Evolutionary conservation across 2,329 filamentous ascomycete species (phyloP).

Genomic region (Botrytis sinoallii): DNA sequence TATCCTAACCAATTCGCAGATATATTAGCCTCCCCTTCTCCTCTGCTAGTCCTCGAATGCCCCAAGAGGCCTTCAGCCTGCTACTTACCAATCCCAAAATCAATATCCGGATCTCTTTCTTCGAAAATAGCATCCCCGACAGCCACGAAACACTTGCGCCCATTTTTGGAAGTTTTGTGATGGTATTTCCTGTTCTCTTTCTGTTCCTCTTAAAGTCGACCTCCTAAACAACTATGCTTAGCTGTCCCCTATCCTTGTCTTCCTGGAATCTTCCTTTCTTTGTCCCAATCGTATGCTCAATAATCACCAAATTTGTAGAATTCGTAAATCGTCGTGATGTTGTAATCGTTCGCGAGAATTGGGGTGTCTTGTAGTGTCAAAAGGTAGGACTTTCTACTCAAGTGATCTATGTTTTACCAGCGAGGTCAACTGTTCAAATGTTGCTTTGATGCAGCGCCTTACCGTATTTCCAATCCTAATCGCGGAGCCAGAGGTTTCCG

Average conservation of each 20-base stretch:
- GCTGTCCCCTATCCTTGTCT: constrained; percentile 19
- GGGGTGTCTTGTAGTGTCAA: neutral
- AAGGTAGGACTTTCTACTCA: constrained; percentile 11
- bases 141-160: constrained; percentile 66
- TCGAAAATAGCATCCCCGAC: constrained; percentile 74
- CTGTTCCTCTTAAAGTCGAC: constrained; percentile 5
- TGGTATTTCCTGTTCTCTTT: neutral
- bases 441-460: constrained; percentile 14
- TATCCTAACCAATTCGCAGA: constrained; percentile 61
- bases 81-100: constrained; percentile 82
- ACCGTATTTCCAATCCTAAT: constrained; percentile 18
- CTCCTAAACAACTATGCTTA: constrained; percentile 16
- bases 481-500: constrained; percentile 6
- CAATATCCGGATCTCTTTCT: constrained; percentile 97
- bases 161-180: constrained; percentile 44
- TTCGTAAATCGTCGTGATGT: neutral
- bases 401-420: constrained; percentile 9
- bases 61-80: neutral
- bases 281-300: constrained; percentile 6
- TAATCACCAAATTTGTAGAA: neutral
- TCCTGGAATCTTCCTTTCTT: constrained; percentile 6
- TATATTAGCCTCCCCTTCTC: constrained; percentile 18
- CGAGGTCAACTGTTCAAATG: constrained; percentile 15
- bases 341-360: neutral
- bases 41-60: constrained; percentile 9